phyloP scores from a whole-genome alignment of 2,329 filamentous ascomycete genomes.

The Botrytis porri region DNA sequence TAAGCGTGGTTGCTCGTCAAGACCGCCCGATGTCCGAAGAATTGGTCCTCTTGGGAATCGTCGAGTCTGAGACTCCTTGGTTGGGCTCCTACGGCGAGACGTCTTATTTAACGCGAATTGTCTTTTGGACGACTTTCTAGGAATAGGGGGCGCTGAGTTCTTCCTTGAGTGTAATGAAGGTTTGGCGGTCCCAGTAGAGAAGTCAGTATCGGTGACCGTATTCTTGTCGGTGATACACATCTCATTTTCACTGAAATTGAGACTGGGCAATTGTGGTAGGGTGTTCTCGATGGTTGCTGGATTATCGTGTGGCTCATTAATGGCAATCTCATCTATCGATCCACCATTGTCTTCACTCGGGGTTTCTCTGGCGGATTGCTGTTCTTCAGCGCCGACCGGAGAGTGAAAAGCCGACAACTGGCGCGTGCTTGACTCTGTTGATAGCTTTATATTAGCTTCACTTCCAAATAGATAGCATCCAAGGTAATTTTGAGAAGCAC shows the following conservation, averaged over 20 bases:
- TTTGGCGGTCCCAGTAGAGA: not conserved
- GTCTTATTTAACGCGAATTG: conserved; percentile 20
- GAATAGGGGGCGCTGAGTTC: conserved; percentile 27
- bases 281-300: not conserved
- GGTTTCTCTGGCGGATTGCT: not conserved
- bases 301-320: not conserved
- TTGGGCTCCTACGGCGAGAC: conserved; percentile 4
- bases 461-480: not conserved
- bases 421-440: not conserved
- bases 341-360: not conserved
- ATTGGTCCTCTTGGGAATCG: not conserved
- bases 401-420: not conserved
- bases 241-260: conserved; percentile 8
- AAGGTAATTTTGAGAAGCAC: not conserved
- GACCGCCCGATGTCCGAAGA: not conserved
- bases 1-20: not conserved
- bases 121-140: conserved; percentile 31
- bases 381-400: not conserved
- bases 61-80: not conserved
- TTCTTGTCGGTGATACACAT: not conserved
- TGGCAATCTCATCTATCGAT: not conserved
- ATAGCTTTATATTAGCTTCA: not conserved
- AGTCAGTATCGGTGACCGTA: not conserved
- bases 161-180: conserved; percentile 22
- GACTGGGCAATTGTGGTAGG: conserved; percentile 11